Base-by-base conservation (phyloP, 495 filamentous ascomycete genomes). In the Podospora didyma region DNA sequence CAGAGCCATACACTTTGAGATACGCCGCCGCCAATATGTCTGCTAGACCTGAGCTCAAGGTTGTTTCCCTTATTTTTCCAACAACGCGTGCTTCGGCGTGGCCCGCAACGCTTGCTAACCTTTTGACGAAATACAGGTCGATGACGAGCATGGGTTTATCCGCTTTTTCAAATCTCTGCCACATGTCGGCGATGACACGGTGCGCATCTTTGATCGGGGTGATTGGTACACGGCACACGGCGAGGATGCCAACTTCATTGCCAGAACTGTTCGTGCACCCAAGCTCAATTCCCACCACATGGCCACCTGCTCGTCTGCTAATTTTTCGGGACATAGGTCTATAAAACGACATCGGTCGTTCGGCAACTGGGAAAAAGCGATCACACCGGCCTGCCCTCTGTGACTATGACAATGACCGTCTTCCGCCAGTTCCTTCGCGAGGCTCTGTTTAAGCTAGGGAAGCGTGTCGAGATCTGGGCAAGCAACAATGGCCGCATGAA, bases 151-250 rank as follows among this genome's bases (percentile, higher is more conserved):
- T 66, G 89, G 92, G 58, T 97, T 98, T 76, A 97, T 97, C 69
- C 86, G 86, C 37, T 96, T 93, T 77, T 98, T 91, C 78, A 90
- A 90, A 57, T 85, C 82, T 31, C 82, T 98, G 9, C 84, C 89
- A 7, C 53, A 71, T 17, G 82, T 85, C 49, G 79, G 82, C 66
- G 81, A 78, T 10, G 90, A 93, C 57, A 86, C 86, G 1, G 80
- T 97, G 24, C 89, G 94, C 23, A 84, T 98, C 44, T 98, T 97
- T 66, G 90, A 97, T 66, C 85, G 94, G 58, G 90, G 90, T 31
- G 94, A 97, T 66, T 97, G 86, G 83, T 96, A 96, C 70, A 92
- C 92, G 0, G 89, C 91, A 16, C 95, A 98, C 66, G 94, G 92
- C 23, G 80, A 88, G 53, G 88, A 97, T 84, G 94, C 94, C 34